These are phyloP conservation scores for Bipolaris victoriae DNA, from an alignment of 2,329 filamentous ascomycete species.

Conservation along the genomic window DNA sequence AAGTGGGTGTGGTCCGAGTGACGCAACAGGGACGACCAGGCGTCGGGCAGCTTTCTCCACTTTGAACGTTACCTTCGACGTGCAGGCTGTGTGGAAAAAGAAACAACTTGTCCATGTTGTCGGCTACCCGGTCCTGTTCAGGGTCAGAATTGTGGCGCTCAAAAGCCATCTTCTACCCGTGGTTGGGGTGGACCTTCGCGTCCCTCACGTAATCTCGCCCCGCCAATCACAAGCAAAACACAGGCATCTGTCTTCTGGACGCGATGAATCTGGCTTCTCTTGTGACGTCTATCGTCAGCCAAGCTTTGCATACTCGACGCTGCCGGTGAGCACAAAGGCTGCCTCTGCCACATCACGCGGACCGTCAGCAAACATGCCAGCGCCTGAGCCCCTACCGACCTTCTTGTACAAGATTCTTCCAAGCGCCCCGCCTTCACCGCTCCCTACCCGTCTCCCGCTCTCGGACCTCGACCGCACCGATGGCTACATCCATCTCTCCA, in stretches of 20 bases:
- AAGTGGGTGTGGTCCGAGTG: neutral
- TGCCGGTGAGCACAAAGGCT: constrained; percentile 1
- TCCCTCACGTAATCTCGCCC: constrained; percentile 22
- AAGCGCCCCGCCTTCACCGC: constrained; percentile 57
- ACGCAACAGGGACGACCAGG: constrained; percentile 1
- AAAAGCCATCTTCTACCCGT: constrained; percentile 7
- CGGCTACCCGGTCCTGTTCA: constrained; percentile 1
- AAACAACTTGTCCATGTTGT: constrained; percentile 3
- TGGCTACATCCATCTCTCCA: constrained; percentile 68
- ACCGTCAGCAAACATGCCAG: constrained; percentile 31
- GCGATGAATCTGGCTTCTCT: constrained; percentile 1
- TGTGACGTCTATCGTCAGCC: constrained; percentile 4
- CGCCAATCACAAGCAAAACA: constrained; percentile 18
- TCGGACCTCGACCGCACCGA: constrained; percentile 66
- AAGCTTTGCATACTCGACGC: neutral
- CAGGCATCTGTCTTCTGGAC: neutral
- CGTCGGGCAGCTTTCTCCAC: constrained; percentile 4
- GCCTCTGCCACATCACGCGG: constrained; percentile 3
- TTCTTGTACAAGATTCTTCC: constrained; percentile 67
- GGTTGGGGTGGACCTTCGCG: constrained; percentile 8
- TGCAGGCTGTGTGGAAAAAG: constrained; percentile 3
- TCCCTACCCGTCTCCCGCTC: constrained; percentile 62
- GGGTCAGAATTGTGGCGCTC: constrained; percentile 17
- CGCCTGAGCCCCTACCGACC: constrained; percentile 41
- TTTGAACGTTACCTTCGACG: constrained; percentile 8